Evolutionary conservation across 148 eudicot species (phyloP).

Genomic region (Mesembryanthemum crystallinum): DNA sequence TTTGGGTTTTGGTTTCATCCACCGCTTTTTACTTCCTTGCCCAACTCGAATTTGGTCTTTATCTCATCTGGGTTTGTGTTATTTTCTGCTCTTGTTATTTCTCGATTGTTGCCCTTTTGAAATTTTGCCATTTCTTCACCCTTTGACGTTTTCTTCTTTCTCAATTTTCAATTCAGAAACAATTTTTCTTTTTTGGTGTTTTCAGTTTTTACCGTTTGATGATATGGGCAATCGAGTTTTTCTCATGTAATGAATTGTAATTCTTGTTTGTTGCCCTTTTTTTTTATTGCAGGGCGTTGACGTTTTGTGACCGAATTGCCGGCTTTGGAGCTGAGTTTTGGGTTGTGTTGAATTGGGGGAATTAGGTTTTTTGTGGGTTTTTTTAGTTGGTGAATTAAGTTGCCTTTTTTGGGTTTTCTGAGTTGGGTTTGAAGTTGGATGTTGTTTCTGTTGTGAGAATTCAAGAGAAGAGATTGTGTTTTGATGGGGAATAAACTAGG

Average conservation of each 20-base stretch:
- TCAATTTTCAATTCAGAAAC: not conserved
- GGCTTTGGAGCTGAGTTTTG: conserved; percentile 11
- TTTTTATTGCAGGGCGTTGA: conserved; percentile 29
- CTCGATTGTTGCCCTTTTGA: not conserved
- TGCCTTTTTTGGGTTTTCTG: conserved; percentile 12
- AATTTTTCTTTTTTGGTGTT: too few relatives aligned
- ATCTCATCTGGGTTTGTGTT: conserved; percentile 7
- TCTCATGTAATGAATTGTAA: not conserved
- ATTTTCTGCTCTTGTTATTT: not conserved
- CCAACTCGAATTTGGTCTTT: not conserved
- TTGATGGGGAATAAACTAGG: conserved; percentile 97
- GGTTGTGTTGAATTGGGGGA: conserved; percentile 4
- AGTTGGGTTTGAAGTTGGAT: not conserved
- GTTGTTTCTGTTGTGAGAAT: conserved; percentile 23
- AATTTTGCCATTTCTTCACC: not conserved
- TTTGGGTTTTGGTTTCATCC: not conserved
- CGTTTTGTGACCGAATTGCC: not conserved
- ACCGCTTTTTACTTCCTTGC: conserved; percentile 4
- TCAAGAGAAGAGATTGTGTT: conserved; percentile 10
- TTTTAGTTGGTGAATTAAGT: not conserved
- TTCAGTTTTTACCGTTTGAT: conserved; percentile 1
- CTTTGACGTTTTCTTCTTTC: not conserved
- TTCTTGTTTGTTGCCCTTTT: not conserved
- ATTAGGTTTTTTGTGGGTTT: conserved; percentile 11
- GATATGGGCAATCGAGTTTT: not conserved